Conservation (phyloP, 306 rosid genomes). For the Sophora flavescens region DNA sequence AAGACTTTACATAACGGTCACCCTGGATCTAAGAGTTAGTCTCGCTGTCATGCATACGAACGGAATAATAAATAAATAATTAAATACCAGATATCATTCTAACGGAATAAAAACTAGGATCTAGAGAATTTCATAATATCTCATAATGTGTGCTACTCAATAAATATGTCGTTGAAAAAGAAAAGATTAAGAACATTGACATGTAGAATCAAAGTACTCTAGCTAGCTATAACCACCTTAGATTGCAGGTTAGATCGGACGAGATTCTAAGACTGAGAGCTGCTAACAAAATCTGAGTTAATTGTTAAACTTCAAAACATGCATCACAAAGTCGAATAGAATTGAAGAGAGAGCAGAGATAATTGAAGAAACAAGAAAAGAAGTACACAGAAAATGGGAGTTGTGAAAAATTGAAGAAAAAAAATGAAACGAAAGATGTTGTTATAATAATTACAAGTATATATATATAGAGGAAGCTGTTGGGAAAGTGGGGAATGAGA, state of each 20-base stretch:
- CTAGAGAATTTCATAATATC: neutral
- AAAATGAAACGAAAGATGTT: neutral
- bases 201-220: neutral
- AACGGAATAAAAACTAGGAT: neutral
- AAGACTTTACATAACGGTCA: too few relatives aligned
- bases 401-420: too few relatives aligned
- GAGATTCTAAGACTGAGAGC: neutral
- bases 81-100: neutral
- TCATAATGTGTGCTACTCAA: neutral
- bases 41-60: too few relatives aligned
- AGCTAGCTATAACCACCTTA: neutral
- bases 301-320: too few relatives aligned
- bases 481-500: neutral
- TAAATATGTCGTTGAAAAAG: too few relatives aligned
- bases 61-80: neutral
- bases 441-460: too few relatives aligned
- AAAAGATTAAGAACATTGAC: too few relatives aligned
- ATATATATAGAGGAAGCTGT: neutral
- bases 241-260: neutral
- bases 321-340: too few relatives aligned
- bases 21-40: too few relatives aligned
- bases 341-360: neutral
- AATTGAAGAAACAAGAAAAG: neutral
- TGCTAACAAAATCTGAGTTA: neutral
- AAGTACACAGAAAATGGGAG: neutral